Evolutionary conservation across 305 asterid species (phyloP), one percentile per base, ranked within the genome.

Genomic region (Fraxinus sp.): DNA sequence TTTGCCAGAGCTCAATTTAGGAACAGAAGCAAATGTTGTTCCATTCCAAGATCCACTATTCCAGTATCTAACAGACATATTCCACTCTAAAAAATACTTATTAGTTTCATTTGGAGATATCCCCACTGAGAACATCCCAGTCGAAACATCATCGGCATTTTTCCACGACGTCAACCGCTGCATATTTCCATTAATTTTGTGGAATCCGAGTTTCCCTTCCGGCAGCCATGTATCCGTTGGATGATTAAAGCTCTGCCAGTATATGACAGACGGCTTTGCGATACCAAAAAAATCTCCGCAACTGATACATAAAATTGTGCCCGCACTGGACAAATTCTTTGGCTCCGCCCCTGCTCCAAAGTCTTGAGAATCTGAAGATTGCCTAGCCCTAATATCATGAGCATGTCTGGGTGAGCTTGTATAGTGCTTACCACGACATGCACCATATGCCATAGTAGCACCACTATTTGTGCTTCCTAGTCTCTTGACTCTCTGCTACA

Each of bases 151-250:
- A 16, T 78, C 79, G 0, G 13, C 16, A 74, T 76, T 85, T 68
- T 62, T 86, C 91, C 91, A 89, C 0, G 92, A 85, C 44, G 35
- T 84, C 36, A 89, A 86, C n/a, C 28, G 79, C 79, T 0, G n/a
- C 11, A 75, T 68, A 84, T 59, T 70, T 86, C 91, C 91, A 89
- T 57, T 73, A 73, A 41, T 36, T 16, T 14, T 79, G 32, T 79
- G 75, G 77, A 83, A 75, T 1, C 90, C 88, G 7, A 89, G 57
- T 28, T 28, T 28, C 30, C 30, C 30, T 28, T 28, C 3, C 3
- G 30, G 30, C 30, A 1, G 30, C 30, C 30, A 28, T 28, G 30
- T 28, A 28, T 28, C 30, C 30, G 30, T 28, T 28, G 30, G 30
- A 28, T 28, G 30, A 28, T 28, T 2, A 28, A 28, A 28, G 30